phyloP scores from a whole-genome alignment of 2,329 filamentous ascomycete species.

The Bipolaris gigantea region DNA sequence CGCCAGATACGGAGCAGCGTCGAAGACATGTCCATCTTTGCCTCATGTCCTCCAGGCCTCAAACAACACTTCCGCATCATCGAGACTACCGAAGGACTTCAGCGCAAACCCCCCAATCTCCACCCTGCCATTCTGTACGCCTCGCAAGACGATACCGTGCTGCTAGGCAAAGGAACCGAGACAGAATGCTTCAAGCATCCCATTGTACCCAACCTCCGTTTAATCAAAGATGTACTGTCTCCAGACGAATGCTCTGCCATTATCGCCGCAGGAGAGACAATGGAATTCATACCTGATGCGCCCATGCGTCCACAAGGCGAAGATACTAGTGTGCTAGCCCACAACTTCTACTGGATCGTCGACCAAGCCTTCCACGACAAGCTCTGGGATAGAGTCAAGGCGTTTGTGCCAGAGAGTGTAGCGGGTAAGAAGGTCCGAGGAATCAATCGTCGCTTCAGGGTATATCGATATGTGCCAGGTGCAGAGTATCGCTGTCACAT shows the following conservation, averaged over 20 bases:
- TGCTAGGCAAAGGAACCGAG: constrained; percentile 50
- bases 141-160: constrained; percentile 60
- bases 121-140: constrained; percentile 68
- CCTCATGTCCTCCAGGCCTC: constrained; percentile 28
- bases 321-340: constrained; percentile 63
- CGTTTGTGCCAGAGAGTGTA: constrained; percentile 59
- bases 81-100: constrained; percentile 61
- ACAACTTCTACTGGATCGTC: constrained; percentile 75
- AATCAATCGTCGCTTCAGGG: constrained; percentile 69
- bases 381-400: constrained; percentile 63
- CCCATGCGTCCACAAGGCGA: constrained; percentile 68
- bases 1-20: constrained; percentile 60
- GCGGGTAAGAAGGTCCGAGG: constrained; percentile 62
- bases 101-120: constrained; percentile 68
- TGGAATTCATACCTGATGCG: constrained; percentile 68
- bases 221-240: constrained; percentile 64
- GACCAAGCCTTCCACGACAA: constrained; percentile 64
- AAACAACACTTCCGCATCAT: constrained; percentile 58
- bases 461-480: constrained; percentile 72
- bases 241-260: constrained; percentile 66
- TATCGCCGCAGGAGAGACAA: constrained; percentile 65
- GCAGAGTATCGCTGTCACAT: constrained; percentile 74
- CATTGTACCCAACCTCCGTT: constrained; percentile 61
- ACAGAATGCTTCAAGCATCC: constrained; percentile 64
- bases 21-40: constrained; percentile 54